A percentile compares a stretch with the other conserved stretches of the same genome.
These are phyloP conservation scores for Rosellinia necatrix DNA, from an alignment of 2,329 filamentous ascomycete species.

Conservation along the genomic window DNA sequence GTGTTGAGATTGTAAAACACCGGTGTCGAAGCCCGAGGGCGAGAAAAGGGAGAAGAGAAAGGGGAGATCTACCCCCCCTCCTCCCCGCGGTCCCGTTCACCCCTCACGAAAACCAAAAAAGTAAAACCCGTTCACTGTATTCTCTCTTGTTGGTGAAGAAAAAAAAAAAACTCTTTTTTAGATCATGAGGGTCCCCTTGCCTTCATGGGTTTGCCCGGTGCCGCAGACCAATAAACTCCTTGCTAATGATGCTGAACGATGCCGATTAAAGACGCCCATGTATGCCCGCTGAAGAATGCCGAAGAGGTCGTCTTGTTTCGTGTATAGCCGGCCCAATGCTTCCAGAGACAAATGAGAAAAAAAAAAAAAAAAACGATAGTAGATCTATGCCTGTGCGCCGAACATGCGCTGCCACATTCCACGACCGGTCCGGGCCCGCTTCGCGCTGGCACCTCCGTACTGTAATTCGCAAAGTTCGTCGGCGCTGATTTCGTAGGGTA, in stretches of 20 bases:
- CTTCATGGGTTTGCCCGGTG: neutral
- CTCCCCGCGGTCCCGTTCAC: neutral
- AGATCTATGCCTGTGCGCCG: constrained; percentile 41
- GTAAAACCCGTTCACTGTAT: neutral
- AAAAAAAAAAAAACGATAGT: constrained; percentile 5
- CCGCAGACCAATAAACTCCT: constrained; percentile 20
- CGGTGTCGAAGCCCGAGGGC: constrained; percentile 5
- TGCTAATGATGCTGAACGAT: constrained; percentile 27
- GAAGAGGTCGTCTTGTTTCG: constrained; percentile 16
- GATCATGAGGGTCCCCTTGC: constrained; percentile 7
- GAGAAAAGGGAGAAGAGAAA: neutral
- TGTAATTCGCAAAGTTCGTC: constrained; percentile 58
- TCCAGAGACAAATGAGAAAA: constrained; percentile 10
- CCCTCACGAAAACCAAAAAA: constrained; percentile 5
- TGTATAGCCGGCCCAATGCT: constrained; percentile 22
- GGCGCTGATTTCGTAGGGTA: constrained; percentile 60
- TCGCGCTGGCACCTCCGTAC: constrained; percentile 51
- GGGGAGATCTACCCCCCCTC: constrained; percentile 17
- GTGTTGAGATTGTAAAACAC: constrained; percentile 9
- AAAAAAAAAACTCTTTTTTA: constrained; percentile 20
- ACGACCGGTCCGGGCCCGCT: constrained; percentile 52
- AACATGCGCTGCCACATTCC: constrained; percentile 61
- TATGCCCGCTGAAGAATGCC: constrained; percentile 21
- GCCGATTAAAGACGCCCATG: constrained; percentile 25
- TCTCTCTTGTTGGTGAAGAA: too few relatives aligned